phyloP scores from a whole-genome alignment of 2,329 filamentous ascomycete species.

The Penicillium fuscoglaucum region DNA sequence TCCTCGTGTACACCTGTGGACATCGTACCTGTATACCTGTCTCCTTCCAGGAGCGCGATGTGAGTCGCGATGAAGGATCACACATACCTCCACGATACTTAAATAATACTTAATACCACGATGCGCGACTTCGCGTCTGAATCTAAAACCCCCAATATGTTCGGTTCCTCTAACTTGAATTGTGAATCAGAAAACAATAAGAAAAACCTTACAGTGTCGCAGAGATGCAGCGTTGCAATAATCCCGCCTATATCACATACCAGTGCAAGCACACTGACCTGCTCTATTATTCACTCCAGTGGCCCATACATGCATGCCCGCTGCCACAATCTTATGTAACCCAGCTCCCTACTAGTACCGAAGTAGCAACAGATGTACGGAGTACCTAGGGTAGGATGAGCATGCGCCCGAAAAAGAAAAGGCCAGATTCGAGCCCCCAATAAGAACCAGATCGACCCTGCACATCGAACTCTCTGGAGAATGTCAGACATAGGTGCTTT shows the following conservation, averaged over 20 bases:
- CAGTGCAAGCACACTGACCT: conserved; percentile 4
- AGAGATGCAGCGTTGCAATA: conserved; percentile 11
- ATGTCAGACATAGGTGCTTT: conserved; percentile 13
- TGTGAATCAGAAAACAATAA: background rate
- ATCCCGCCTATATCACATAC: conserved; percentile 12
- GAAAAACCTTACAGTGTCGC: conserved; percentile 10
- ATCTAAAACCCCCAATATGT: background rate
- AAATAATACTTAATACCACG: background rate
- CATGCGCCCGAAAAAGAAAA: background rate
- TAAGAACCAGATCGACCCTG: conserved; percentile 4
- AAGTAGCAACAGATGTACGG: background rate
- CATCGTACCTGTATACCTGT: background rate
- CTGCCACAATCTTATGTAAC: conserved; percentile 7
- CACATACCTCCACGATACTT: background rate
- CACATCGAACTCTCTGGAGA: conserved; percentile 7
- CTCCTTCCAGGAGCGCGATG: conserved; percentile 1
- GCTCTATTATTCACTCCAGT: background rate
- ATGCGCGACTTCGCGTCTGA: conserved; percentile 2
- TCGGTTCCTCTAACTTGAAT: background rate
- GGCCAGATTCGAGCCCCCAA: background rate
- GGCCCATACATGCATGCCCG: background rate
- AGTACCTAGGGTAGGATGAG: background rate
- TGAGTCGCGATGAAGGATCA: conserved; percentile 11
- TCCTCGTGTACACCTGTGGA: conserved; percentile 6
- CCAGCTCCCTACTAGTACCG: background rate